Percentiles rank a stretch among this genome's conserved stretches.
phyloP scores from a whole-genome alignment of 169 alveolate genomes.

The Cryptosporidium ubiquitum region DNA sequence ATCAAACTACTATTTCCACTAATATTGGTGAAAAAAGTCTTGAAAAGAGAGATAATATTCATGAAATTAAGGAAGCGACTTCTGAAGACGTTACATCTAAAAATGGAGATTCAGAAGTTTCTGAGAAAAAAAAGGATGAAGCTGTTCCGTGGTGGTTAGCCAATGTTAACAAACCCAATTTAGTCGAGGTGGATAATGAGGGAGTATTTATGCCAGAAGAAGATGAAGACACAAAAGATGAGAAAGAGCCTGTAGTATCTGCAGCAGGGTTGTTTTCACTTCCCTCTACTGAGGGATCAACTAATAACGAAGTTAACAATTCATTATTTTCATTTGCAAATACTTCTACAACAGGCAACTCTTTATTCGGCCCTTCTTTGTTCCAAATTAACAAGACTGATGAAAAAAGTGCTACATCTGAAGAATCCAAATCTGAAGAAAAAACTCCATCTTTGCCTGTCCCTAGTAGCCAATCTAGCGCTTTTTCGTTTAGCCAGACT shows the following conservation, averaged over 20 bases:
- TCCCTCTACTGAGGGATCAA: background rate
- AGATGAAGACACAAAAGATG: background rate
- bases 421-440: background rate
- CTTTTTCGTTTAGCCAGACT: background rate
- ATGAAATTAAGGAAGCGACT: conserved; percentile 26
- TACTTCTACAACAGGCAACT: background rate
- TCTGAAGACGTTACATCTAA: background rate
- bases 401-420: background rate
- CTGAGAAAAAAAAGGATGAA: conserved; percentile 8
- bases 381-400: background rate
- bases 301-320: no score
- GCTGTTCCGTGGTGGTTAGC: conserved; percentile 73
- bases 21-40: background rate
- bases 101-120: background rate
- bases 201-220: conserved; percentile 57
- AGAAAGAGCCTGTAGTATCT: conserved; percentile 1
- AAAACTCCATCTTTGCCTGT: background rate
- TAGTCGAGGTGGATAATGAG: conserved; percentile 61
- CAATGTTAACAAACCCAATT: conserved; percentile 48
- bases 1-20: background rate
- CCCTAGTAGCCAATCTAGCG: background rate
- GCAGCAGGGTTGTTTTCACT: conserved; percentile 5
- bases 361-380: background rate
- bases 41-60: conserved; percentile 45
- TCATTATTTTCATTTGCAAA: conserved; percentile 17